phyloP scores from a whole-genome alignment of 1,139 yeast species.

The Diutina neorugosa region DNA sequence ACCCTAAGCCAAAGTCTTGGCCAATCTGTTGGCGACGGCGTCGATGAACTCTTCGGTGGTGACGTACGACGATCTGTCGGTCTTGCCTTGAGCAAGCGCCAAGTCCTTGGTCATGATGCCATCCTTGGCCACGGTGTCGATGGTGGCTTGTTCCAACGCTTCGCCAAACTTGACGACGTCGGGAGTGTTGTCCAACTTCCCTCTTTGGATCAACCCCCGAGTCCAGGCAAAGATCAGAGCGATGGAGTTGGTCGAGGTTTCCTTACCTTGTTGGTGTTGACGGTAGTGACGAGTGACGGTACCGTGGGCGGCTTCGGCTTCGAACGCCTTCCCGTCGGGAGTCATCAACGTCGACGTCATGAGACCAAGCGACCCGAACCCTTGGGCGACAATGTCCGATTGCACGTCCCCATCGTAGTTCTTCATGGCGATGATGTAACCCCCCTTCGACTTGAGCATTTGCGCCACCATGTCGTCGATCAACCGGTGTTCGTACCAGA shows the following conservation, averaged over 20 bases:
- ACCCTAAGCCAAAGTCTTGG: constrained; percentile 7
- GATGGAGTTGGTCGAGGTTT: constrained; percentile 95
- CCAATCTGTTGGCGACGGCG: constrained; percentile 43
- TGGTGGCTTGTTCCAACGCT: constrained; percentile 65
- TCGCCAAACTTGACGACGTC: constrained; percentile 74
- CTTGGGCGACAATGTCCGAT: constrained; percentile 95
- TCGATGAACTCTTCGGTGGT: constrained; percentile 87
- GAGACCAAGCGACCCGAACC: constrained; percentile 89
- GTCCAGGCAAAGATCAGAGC: constrained; percentile 99
- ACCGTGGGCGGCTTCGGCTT: constrained; percentile 96
- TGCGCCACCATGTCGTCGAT: constrained; percentile 99
- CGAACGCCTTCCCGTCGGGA: constrained; percentile 93
- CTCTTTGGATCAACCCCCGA: constrained; percentile 85
- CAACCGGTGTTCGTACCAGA: constrained; percentile 93
- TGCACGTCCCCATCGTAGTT: constrained; percentile 97
- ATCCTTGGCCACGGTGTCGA: constrained; percentile 77
- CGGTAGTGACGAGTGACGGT: constrained; percentile 95
- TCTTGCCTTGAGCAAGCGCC: constrained; percentile 78
- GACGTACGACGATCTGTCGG: constrained; percentile 68
- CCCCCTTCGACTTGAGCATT: constrained; percentile 92
- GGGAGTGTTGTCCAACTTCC: constrained; percentile 74
- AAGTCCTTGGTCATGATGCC: constrained; percentile 93
- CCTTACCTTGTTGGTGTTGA: constrained; percentile 90
- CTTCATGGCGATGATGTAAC: constrained; percentile 88
- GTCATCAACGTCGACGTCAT: constrained; percentile 93